phyloP scores from a whole-genome alignment of 768 basidiomycete genomes.

The Trametes cubensis region DNA sequence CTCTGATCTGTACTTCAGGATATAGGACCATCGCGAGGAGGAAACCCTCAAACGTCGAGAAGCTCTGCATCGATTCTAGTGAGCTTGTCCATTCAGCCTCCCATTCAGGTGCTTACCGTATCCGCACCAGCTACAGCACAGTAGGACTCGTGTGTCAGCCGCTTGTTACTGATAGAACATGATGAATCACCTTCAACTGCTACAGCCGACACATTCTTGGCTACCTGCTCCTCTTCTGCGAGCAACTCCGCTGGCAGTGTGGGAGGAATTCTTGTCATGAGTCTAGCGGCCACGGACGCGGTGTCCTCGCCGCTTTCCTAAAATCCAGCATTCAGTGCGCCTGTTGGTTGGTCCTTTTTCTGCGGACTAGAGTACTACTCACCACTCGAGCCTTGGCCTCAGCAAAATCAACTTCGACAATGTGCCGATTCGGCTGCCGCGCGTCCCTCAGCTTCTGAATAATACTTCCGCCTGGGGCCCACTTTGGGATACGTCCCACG shows the following conservation, averaged over 20 bases:
- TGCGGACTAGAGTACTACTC: background rate
- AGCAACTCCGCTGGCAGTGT: background rate
- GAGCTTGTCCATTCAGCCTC: background rate
- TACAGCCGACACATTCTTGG: background rate
- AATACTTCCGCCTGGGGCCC: constrained; percentile 11
- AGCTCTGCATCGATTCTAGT: constrained; percentile 18
- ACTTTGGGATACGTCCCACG: constrained; percentile 1
- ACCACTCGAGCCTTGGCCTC: constrained; percentile 2
- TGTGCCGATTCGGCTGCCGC: background rate
- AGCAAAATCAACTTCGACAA: background rate
- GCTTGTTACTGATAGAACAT: background rate
- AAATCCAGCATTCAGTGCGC: too few relatives aligned
- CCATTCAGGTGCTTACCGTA: constrained; percentile 11
- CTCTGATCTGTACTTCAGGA: constrained; percentile 28
- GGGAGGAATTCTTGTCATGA: background rate
- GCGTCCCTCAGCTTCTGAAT: background rate
- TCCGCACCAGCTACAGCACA: constrained; percentile 24
- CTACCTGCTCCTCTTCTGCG: constrained; percentile 1
- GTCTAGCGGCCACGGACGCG: background rate
- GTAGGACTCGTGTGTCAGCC: too few relatives aligned
- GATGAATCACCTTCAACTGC: constrained; percentile 1
- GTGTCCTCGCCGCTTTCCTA: background rate
- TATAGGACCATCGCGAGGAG: constrained; percentile 33
- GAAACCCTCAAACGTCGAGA: constrained; percentile 30
- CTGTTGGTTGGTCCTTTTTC: background rate